Evolutionary conservation across 225 moss, liverwort and hornwort species (phyloP), one percentile per base, ranked within the genome.

Genomic region (Marchantia paleacea): DNA sequence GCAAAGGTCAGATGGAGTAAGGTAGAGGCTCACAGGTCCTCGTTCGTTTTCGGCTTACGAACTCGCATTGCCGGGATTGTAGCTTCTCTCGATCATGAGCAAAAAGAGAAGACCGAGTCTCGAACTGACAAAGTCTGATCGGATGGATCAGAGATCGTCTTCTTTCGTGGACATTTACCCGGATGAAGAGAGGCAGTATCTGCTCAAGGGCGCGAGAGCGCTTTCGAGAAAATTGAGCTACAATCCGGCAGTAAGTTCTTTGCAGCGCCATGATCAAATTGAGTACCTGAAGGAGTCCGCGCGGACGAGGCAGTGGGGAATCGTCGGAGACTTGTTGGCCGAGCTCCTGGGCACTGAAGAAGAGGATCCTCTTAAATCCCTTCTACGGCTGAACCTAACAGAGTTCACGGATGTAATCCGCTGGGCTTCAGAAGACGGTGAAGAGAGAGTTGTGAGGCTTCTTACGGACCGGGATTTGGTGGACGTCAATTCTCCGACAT

Each of bases 361-460:
- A 73, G 50, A 69, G 8, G 79, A 70, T 14, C 79, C 53, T 12
- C 31, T 79, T 0, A 79, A 79, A 57, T 18, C 52, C 11, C 69
- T 79, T 22, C 69, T 55, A 0, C 29, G 13, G 1, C 8, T 47
- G 20, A 24, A 19, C 22, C 19, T 22, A 0, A 50, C 0, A 0
- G 54, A 79, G 3, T 55, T 54, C 29, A 69, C 69, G 12, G 69
- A 79, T 13, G 54, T 79, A 10, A 53, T 79, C 18, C 30, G 9
- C 12, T 54, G 28, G 28, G 79, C 79, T 22, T n/a, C 19, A 14
- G 15, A 54, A 31, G 69, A 79, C 26, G 69, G 69, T 10, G 53
- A 79, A 10, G 69, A 69, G 12, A 18, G 69, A 57, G 79, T 79
- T 9, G 79, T 79, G 69, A 70, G 70, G 79, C 69, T 54, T 49